Conservation (phyloP, 2,329 filamentous ascomycete genomes). For the Fusarium oxysporum region DNA sequence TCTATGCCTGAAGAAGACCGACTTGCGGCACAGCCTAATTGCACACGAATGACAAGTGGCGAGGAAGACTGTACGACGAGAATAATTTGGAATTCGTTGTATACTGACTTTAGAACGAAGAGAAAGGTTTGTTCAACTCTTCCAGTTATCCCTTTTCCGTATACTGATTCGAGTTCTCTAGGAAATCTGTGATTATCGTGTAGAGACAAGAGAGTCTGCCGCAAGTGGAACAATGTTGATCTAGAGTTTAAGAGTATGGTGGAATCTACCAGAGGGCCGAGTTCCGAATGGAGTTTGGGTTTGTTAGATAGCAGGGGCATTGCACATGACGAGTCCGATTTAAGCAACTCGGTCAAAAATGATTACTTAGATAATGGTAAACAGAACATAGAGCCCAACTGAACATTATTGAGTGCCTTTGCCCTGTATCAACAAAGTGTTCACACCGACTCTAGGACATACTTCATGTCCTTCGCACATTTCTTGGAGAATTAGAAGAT, state of each 20-base stretch:
- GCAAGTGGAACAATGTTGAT: background rate
- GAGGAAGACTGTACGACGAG: conserved; percentile 54
- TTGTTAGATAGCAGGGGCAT: accelerated
- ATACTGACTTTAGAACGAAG: conserved; percentile 59
- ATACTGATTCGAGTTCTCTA: accelerated
- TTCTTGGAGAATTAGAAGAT: accelerated
- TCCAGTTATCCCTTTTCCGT: accelerated
- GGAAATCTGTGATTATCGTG: background rate
- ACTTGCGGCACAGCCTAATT: conserved; percentile 34
- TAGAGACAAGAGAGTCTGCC: background rate
- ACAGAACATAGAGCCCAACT: background rate
- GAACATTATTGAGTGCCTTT: accelerated
- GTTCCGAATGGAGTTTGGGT: accelerated
- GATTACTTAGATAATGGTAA: accelerated
- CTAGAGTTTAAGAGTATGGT: accelerated
- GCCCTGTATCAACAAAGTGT: accelerated
- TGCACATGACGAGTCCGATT: accelerated
- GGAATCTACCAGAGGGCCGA: accelerated
- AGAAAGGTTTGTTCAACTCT: background rate
- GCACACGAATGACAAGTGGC: conserved; percentile 61
- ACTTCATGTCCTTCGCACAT: accelerated
- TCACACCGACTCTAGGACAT: accelerated
- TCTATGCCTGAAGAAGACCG: conserved; percentile 18
- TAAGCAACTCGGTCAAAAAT: too few relatives aligned
- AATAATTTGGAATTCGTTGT: conserved; percentile 50